Base-by-base conservation (phyloP, 2,329 filamentous ascomycete genomes). In the Madurella fahalii region DNA sequence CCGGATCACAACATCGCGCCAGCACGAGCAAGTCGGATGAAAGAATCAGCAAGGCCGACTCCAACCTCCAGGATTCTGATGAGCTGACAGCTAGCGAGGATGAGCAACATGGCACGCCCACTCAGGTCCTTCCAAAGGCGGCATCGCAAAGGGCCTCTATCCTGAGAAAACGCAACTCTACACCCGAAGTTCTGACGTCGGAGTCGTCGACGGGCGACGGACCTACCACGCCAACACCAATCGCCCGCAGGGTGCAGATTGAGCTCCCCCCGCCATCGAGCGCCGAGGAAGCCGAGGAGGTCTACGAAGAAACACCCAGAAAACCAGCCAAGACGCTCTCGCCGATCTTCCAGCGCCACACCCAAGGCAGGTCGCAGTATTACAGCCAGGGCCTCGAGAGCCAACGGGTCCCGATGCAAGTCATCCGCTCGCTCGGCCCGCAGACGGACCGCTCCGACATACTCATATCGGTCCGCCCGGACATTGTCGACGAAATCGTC, bases 371-470 rank as follows among this genome's bases (percentile, higher is more conserved):
- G 34, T 69, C 67, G 1, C 67, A 67, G 42, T 64, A 59, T 37
- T 65, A 68, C 42, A 70, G 65, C 25, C 71, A 74, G 54, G 65
- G 61, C 2, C 58, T 72, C 12, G 74, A 77, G 55, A 77, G 74
- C 54, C 81, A 84, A 59, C 75, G 81, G 3, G 73, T 84, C 0
- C 73, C 79, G 1, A 67, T 78, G 4, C 70, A 77, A 17, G 68
- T 75, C 4, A 73, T 83, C n/a, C 72, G 73, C 17, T 64, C 68
- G 5, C 72, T 83, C 62, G 73, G 74, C 1, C 71, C 76, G 0
- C 74, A 77, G 48, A 78, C 76, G 2, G 70, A 74, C 40, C 72
- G 74, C 31, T 79, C 80, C 2, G 81, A 84, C 60, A 71, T 83
- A 8, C 73, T 84, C 50, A 72, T 84, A 50, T 76, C 77, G 13